These are phyloP conservation scores for Immersiella caudata DNA, from an alignment of 495 filamentous ascomycete genomes.

Conservation along the genomic window DNA sequence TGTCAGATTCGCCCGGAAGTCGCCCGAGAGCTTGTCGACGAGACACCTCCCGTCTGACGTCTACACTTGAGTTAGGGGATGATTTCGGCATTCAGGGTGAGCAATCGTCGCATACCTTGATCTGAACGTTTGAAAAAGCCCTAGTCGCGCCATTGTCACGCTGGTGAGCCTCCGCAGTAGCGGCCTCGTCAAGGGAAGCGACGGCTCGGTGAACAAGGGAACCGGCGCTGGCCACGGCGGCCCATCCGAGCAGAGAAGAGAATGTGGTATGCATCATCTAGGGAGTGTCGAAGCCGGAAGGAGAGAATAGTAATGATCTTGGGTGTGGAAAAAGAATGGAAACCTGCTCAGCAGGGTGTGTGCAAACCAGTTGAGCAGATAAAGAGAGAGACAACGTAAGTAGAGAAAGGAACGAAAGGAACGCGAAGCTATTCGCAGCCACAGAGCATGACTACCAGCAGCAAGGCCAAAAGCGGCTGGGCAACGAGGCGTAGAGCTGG, in stretches of 20 bases:
- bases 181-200: conserved; percentile 46
- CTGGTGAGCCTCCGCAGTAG: conserved; percentile 55
- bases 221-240: conserved; percentile 31
- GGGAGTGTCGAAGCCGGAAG: background rate
- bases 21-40: conserved; percentile 57
- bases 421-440: conserved; percentile 34
- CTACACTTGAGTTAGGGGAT: conserved; percentile 25
- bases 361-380: conserved; percentile 9
- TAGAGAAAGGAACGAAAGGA: conserved; percentile 27
- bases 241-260: conserved; percentile 33
- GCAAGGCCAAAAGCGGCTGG: conserved; percentile 12
- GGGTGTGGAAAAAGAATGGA: conserved; percentile 24
- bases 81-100: background rate
- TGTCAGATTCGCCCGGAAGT: conserved; percentile 61
- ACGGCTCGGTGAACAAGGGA: conserved; percentile 41
- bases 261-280: conserved; percentile 32
- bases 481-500: conserved; percentile 3
- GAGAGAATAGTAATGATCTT: conserved; percentile 9
- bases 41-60: conserved; percentile 57
- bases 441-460: conserved; percentile 14
- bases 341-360: conserved; percentile 40
- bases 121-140: conserved; percentile 50
- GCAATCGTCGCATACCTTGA: conserved; percentile 42
- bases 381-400: conserved; percentile 20
- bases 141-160: conserved; percentile 52